phyloP scores from a whole-genome alignment of 352 stramenopile genomes.

The Phytopythium litorale region DNA sequence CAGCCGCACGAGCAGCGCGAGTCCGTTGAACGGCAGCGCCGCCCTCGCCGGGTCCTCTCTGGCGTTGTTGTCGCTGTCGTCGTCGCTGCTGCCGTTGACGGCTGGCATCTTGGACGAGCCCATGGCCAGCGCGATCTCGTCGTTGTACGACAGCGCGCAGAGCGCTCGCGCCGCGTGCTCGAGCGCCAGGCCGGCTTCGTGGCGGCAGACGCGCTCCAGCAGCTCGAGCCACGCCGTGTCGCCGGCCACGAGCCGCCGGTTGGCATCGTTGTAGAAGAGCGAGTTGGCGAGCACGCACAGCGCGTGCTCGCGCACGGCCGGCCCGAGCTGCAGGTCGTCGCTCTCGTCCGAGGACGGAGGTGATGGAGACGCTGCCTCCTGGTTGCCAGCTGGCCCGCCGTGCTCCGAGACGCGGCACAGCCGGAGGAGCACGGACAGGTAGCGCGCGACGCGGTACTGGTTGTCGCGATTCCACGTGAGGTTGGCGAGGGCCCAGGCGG shows the following conservation, averaged over 20 bases:
- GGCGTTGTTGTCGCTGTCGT: conserved; percentile 9
- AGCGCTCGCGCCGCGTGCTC: conserved; percentile 76
- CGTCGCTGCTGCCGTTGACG: background rate
- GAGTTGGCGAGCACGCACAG: conserved; percentile 78
- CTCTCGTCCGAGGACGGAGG: background rate
- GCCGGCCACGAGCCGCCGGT: conserved; percentile 61
- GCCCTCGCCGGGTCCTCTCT: background rate
- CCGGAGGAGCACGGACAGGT: conserved; percentile 52
- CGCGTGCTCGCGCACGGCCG: conserved; percentile 39
- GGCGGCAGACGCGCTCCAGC: conserved; percentile 45
- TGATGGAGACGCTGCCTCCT: conserved; percentile 6
- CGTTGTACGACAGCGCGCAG: conserved; percentile 81
- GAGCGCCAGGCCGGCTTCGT: conserved; percentile 26
- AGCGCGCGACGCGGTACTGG: conserved; percentile 82
- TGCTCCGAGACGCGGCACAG: conserved; percentile 33
- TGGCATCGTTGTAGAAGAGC: conserved; percentile 90
- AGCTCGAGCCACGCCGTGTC: conserved; percentile 53
- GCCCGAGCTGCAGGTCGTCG: conserved; percentile 4
- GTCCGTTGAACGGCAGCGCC: conserved; percentile 20
- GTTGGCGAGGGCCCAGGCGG: conserved; percentile 83
- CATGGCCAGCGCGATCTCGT: conserved; percentile 61
- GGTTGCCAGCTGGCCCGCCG: background rate
- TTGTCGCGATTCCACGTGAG: conserved; percentile 88
- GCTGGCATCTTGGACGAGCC: conserved; percentile 15
- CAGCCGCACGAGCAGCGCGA: conserved; percentile 48